Base-by-base conservation (phyloP, 2,329 filamentous ascomycete species). In the Talaromyces sp. region DNA sequence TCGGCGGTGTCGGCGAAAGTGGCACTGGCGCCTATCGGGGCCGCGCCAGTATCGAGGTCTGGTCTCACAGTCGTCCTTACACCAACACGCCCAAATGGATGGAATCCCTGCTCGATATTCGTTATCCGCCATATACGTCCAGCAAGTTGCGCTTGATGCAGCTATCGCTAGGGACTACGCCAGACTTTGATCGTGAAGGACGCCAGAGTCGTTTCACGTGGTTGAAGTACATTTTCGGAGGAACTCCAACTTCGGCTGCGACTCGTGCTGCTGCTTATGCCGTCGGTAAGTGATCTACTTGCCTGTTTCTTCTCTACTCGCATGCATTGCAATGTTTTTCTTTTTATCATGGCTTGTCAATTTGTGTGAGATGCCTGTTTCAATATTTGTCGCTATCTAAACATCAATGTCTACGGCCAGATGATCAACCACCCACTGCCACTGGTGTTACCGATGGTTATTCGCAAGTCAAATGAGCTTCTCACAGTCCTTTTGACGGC, bases 1-100 rank as follows among this genome's bases (percentile, higher is more conserved):
- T 96, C 73, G 92, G 92, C 66, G 92, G 92, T 69, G 88, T 96
- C 7, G 92, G 92, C 66, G 84, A 89, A 68, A 91, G 88, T 50
- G 92, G 92, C 60, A 83, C 84, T 65, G 92, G 92, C 65, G 80
- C 85, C 33, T 96, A 96, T 80, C 86, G 90, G 69, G 92, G 92
- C 64, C 86, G 87, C 71, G 82, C 88, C n/a, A 80, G 77, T 46
- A 88, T 88, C 72, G 86, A 88, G 58, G 79, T 79, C 68, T 88
- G 87, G 71, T 83, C 83, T 1, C 86, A 88, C 70, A 82, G 82
- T 18, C 80, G 86, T 40, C 79, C 81, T 58, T 79, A 88, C 64
- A 86, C 84, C 4, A 81, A 74, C 14, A 88, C 84, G 3, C 86
- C 86, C 1, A 73, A 79, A 55, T 88, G 86, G 86, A 77, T 87